Conservation (phyloP, 371 early-diverging fungal species). For the Zychaea mexicana region DNA sequence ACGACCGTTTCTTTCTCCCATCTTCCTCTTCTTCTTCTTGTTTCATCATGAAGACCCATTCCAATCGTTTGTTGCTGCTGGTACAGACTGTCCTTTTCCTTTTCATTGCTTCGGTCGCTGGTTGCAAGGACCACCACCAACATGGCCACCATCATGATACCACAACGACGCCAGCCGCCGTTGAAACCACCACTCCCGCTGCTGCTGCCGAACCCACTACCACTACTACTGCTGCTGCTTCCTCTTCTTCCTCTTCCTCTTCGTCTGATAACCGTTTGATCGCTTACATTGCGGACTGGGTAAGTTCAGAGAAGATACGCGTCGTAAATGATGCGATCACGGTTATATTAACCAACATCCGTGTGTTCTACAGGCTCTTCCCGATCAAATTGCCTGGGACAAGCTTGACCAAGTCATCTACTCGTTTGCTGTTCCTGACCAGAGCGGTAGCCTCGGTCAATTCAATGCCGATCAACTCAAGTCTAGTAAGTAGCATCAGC, state of each 20-base stretch:
- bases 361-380: constrained; percentile 20
- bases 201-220: not conserved
- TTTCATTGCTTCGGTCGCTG: not conserved
- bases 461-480: constrained; percentile 23
- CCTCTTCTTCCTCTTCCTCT: not conserved
- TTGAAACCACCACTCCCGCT: not conserved
- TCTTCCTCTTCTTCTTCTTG: constrained; percentile 3
- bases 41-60: constrained; percentile 8
- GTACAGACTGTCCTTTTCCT: not conserved
- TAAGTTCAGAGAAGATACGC: constrained; percentile 1
- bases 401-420: constrained; percentile 45
- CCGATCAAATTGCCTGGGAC: constrained; percentile 33
- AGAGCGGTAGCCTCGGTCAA: constrained; percentile 26
- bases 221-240: not conserved
- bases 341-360: not conserved
- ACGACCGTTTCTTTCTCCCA: not conserved
- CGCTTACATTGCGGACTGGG: constrained; percentile 48
- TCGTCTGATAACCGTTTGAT: constrained; percentile 9
- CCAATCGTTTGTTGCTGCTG: constrained; percentile 12
- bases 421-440: constrained; percentile 39
- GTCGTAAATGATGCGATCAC: too few species aligned
- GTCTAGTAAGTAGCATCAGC: constrained; percentile 14
- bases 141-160: not conserved
- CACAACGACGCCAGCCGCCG: not conserved
- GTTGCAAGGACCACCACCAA: not conserved